Percentiles rank a stretch among this genome's conserved stretches.
Evolutionary conservation across 768 basidiomycete species (phyloP).

Genomic region (Clitopilus passeckerianus): DNA sequence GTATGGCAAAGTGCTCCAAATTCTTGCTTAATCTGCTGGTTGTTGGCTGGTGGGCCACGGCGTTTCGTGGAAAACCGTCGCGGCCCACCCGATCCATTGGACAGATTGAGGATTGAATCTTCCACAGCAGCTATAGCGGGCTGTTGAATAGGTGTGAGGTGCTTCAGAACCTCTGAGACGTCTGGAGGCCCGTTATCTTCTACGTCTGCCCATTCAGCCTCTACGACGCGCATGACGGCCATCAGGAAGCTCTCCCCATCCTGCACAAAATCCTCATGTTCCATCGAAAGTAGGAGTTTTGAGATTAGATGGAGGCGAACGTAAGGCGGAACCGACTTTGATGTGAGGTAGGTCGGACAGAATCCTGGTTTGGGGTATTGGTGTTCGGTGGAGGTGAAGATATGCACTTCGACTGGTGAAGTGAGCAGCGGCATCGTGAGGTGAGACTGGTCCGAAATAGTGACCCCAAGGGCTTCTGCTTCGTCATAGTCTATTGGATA

Average conservation of each 20-base stretch:
- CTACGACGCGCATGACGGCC: slow-evolving; percentile 63
- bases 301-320: slow-evolving; percentile 80
- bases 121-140: not conserved
- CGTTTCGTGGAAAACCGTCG: not conserved
- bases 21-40: slow-evolving; percentile 44
- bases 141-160: slow-evolving; percentile 38
- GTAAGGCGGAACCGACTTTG: slow-evolving; percentile 67
- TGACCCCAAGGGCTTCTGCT: slow-evolving; percentile 53
- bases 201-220: slow-evolving; percentile 63
- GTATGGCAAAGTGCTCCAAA: slow-evolving; percentile 43
- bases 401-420: slow-evolving; percentile 60
- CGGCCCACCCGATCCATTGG: not conserved
- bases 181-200: slow-evolving; percentile 74
- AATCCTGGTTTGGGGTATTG: slow-evolving; percentile 39
- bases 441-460: slow-evolving; percentile 38
- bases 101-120: not conserved
- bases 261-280: slow-evolving; percentile 50
- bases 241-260: slow-evolving; percentile 70
- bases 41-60: slow-evolving; percentile 36
- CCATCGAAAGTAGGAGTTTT: slow-evolving; percentile 52
- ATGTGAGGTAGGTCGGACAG: slow-evolving; percentile 74
- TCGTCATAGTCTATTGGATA: slow-evolving; percentile 39
- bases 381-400: slow-evolving; percentile 49
- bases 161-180: slow-evolving; percentile 58
- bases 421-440: slow-evolving; percentile 60